Evolutionary conservation across 2,329 filamentous ascomycete genomes (phyloP), one percentile per base, ranked within the genome.

Genomic region (Aureobasidium subglaciale): DNA sequence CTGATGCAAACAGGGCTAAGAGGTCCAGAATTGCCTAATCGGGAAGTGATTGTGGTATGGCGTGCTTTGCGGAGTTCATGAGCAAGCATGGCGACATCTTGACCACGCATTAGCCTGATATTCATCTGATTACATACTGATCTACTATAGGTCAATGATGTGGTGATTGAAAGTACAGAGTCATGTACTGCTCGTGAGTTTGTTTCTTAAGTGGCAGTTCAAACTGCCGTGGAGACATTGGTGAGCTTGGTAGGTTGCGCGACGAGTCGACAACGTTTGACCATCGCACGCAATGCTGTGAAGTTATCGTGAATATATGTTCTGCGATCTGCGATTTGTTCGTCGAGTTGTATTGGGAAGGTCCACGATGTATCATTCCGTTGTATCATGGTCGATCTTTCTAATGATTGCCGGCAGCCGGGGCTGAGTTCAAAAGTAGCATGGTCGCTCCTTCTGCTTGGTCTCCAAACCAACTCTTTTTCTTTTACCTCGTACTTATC

Each of bases 51-150:
- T 42, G 34, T 34, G 35, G 18, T 38, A 52, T 52, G 48, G 48
- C 48, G 48, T 52, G 48, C 48, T 53, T 42, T 41, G 37, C 37
- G 49, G 27, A 42, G 37, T 34, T 29, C 37, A 53, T 53, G 41
- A 22, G 35, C 25, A 32, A 53, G 24, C 22, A 53, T 53, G 49
- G 49, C 49, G 49, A 53, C 49, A 53, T 53, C 20, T 53, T 20
- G 9, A 20, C 27, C 20, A 18, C 37, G 15, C 49, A 38, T 52
- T 52, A 30, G 48, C 22, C 48, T 52, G 34, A 30, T 32, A n/a
- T 20, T 32, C 18, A 5, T n/a, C 35, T 41, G 49, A 53, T 53
- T 18, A 34, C 34, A n/a, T 16, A 18, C 29, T 53, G 37, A 5
- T 10, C 20, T 41, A 18, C 20, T 34, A 41, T 53, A 41, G 49